Percentiles rank a stretch among this genome's conserved stretches.
Evolutionary conservation across 1,284 basidiomycete genomes (phyloP).

Genomic region (Earliella scabrosa): DNA sequence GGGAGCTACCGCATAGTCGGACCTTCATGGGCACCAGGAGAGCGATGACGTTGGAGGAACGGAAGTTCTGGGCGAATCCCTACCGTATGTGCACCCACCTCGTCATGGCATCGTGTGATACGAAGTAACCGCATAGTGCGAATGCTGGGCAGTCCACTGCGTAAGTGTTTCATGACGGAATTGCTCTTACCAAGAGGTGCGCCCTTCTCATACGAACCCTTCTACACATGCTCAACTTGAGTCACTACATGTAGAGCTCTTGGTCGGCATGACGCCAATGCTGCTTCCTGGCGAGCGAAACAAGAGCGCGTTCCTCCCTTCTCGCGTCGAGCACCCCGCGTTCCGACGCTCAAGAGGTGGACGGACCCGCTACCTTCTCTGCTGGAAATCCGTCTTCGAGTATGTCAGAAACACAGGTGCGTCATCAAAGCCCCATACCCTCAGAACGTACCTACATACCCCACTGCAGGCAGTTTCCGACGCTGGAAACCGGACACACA

Average conservation of each 20-base stretch:
- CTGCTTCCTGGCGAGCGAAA: conserved; percentile 38
- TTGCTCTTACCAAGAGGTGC: conserved; percentile 62
- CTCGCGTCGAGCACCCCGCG: conserved; percentile 69
- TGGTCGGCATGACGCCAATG: conserved; percentile 62
- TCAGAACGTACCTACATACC: not conserved
- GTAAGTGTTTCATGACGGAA: conserved; percentile 55
- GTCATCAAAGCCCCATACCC: conserved; percentile 1
- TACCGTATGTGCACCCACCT: conserved; percentile 59
- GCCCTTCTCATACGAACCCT: conserved; percentile 12
- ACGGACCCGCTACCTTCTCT: conserved; percentile 55
- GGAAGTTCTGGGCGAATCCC: conserved; percentile 71
- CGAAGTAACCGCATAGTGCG: conserved; percentile 53
- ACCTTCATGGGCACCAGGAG: conserved; percentile 39
- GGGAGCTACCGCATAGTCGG: conserved; percentile 2
- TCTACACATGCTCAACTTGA: conserved; percentile 9
- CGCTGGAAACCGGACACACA: conserved; percentile 10
- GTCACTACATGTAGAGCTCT: no score
- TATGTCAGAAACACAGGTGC: conserved; percentile 39
- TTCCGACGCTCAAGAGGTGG: conserved; percentile 53
- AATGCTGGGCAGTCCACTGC: conserved; percentile 68
- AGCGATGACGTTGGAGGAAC: conserved; percentile 64
- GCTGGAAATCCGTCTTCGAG: conserved; percentile 54
- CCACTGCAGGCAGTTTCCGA: conserved; percentile 7
- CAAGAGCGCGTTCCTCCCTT: conserved; percentile 51
- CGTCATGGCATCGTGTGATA: not conserved